Evolutionary conservation across 1,284 basidiomycete species (phyloP).

Genomic region (Sanghuangporus baumii): DNA sequence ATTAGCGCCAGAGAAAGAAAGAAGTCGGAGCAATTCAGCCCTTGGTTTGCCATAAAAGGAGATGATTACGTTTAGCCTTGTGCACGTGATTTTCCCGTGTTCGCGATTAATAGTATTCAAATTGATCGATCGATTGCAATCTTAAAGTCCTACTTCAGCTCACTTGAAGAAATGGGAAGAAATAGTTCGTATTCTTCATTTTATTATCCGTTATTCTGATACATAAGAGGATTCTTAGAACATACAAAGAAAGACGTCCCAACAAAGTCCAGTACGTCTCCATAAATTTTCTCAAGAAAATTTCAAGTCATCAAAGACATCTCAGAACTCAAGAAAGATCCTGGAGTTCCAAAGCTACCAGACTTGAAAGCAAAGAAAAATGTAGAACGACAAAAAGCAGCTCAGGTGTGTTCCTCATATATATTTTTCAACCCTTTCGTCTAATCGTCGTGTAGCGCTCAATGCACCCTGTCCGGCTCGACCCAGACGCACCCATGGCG

Average conservation of each 20-base stretch:
- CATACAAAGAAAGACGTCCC: slow-evolving; percentile 47
- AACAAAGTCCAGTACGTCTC: slow-evolving; percentile 46
- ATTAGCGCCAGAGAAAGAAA: not conserved
- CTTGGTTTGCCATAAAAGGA: not conserved
- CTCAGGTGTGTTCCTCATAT: slow-evolving; percentile 28
- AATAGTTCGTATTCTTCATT: slow-evolving; percentile 41
- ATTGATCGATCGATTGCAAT: not conserved
- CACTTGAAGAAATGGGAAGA: slow-evolving; percentile 40
- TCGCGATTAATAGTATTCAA: not conserved
- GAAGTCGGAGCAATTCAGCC: not conserved
- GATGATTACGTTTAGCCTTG: not conserved
- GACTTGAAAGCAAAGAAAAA: slow-evolving; percentile 43
- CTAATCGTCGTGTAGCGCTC: slow-evolving; percentile 15
- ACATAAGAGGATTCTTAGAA: not conserved
- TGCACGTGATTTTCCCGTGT: not conserved
- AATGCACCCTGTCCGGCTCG: slow-evolving; percentile 23
- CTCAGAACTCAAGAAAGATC: slow-evolving; percentile 76
- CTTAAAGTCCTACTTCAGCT: not conserved
- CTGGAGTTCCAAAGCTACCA: slow-evolving; percentile 73
- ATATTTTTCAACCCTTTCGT: slow-evolving; percentile 4
- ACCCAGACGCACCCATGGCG: slow-evolving; percentile 64
- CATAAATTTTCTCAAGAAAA: not conserved
- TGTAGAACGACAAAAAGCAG: slow-evolving; percentile 37
- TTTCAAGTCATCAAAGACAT: not conserved
- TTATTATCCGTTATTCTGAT: slow-evolving; percentile 1